Evolutionary conservation across 1,139 yeast genomes (phyloP), one percentile per base, ranked within the genome.

Genomic region (Geotrichum restrictum): DNA sequence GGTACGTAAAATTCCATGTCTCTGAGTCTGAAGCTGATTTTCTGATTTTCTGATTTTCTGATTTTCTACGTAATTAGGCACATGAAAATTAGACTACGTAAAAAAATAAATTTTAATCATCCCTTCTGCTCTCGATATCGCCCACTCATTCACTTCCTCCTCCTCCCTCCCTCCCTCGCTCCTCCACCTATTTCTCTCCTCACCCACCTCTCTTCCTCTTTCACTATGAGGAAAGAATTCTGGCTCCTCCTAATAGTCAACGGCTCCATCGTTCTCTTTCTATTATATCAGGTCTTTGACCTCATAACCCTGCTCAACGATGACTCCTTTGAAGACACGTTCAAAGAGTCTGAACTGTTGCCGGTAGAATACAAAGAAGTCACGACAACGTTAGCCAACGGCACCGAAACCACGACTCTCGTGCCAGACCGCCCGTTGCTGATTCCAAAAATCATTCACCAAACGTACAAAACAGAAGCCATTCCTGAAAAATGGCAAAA

Each of bases 391-490:
- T 37, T 41, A 4, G 37, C 39, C 33, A 19, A 24, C 42, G 45
- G 40, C 31, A 34, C 48, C 2, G 14, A n/a, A 24, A 22, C 27
- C n/a, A 21, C 27, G 44, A 31, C 19, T 8, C 24, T 27, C n/a
- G 10, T 33, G 22, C 64, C 65, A 10, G 61, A 59, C 42, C 51
- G 64, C 14, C 55, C 49, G 22, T 57, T 56, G 13, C 64, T 83
- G 46, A 87, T 89, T 48, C 98, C 98, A 38, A 87, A 85, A 64
- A 88, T 89, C 66, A 88, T 89, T 54, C 98, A 89, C 67, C 98
- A 89, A 69, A 89, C 97, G 14, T 89, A 89, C 71, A 89, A 88
- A 68, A 84, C 86, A 27, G 78, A 73, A 19, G 78, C 81, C 24
- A 79, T 89, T 27, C 98, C 97, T 1, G 88, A 81, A 45, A 74